Evolutionary conservation across 1,284 basidiomycete genomes (phyloP), one percentile per base, ranked within the genome.

Genomic region (Trichosporon coremiiforme): DNA sequence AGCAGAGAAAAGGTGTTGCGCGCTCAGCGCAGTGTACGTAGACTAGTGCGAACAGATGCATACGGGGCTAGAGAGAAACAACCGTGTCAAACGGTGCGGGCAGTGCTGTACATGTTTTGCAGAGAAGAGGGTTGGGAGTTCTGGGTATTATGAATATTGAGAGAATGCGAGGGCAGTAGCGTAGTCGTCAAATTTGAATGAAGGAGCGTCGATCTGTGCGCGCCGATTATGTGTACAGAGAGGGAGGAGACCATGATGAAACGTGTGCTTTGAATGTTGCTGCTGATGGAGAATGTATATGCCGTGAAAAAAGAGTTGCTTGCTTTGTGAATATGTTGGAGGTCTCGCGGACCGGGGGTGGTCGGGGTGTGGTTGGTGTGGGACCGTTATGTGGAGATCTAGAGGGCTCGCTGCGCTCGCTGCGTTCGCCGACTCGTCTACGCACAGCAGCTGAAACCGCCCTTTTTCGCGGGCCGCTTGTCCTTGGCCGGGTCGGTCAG

Each of bases 401-500:
- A 25, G 25, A 25, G 25, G 53, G 29, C 57, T 33, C 29, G 15
- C 29, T n/a, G 13, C 57, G 31, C 50, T 33, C 25, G 25, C 36
- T 2, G 36, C 2, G 47, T 12, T n/a, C 41, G 25, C 25, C 25
- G 25, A 25, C 3, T 25, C 25, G 64, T 35, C 35, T 66, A 71
- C 20, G 41, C 70, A 22, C 73, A 74, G 69, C 73, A 74, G 6
- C 64, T 68, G 55, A 67, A 70, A 4, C 69, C 33, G 33, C 33
- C 67, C 64, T 73, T 71, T 66, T 70, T 76, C 64, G 15, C 47
- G 33, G 68, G 55, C 10, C 47, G 62, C n/a, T 65, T 64, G 22
- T 70, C 64, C n/a, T 68, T 68, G 3, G 65, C 17, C 33, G 75
- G 73, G 71, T 79, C 80, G 41, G 75, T 75, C n/a, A 83, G 77